Conservation (phyloP, 352 stramenopile species). For the Globisporangium abappressorium region DNA sequence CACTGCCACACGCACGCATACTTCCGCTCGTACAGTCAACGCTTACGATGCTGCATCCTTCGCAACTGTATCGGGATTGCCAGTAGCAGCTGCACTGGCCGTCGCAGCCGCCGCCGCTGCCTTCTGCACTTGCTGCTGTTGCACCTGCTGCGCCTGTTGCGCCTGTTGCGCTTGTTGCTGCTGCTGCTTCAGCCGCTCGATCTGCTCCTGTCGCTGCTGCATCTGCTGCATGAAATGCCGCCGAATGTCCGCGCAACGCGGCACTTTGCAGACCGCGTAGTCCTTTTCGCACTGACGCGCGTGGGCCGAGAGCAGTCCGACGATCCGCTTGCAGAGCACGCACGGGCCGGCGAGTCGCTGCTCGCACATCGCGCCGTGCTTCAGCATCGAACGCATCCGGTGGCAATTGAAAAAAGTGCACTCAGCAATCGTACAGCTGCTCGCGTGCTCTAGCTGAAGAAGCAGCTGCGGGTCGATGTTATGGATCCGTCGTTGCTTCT, state of each 20-base stretch:
- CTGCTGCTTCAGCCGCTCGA: slow-evolving; percentile 42
- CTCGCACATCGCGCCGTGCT: slow-evolving; percentile 85
- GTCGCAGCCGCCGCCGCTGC: not conserved
- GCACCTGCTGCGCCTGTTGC: slow-evolving; percentile 10
- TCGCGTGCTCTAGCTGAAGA: slow-evolving; percentile 82
- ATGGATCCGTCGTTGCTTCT: slow-evolving; percentile 88
- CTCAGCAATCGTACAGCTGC: slow-evolving; percentile 59
- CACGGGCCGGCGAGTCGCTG: slow-evolving; percentile 78
- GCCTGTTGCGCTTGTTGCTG: slow-evolving; percentile 31
- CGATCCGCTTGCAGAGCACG: slow-evolving; percentile 84
- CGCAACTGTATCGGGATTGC: not conserved
- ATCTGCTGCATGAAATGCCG: slow-evolving; percentile 80
- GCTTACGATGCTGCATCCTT: not conserved
- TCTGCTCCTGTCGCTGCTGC: slow-evolving; percentile 69
- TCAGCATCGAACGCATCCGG: slow-evolving; percentile 86
- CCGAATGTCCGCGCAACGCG: slow-evolving; percentile 81
- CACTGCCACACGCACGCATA: not conserved
- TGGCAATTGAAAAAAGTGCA: slow-evolving; percentile 87
- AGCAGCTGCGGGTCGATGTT: slow-evolving; percentile 87
- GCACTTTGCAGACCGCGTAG: slow-evolving; percentile 75
- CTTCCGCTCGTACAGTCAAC: not conserved
- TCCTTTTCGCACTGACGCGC: slow-evolving; percentile 80
- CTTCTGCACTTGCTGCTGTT: slow-evolving; percentile 8
- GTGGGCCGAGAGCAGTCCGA: slow-evolving; percentile 78
- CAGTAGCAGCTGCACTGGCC: not conserved